Percentiles rank a stretch among this genome's conserved stretches.
Conservation (phyloP, 2,329 filamentous ascomycete genomes). For the Ophiocordyceps sinensis region DNA sequence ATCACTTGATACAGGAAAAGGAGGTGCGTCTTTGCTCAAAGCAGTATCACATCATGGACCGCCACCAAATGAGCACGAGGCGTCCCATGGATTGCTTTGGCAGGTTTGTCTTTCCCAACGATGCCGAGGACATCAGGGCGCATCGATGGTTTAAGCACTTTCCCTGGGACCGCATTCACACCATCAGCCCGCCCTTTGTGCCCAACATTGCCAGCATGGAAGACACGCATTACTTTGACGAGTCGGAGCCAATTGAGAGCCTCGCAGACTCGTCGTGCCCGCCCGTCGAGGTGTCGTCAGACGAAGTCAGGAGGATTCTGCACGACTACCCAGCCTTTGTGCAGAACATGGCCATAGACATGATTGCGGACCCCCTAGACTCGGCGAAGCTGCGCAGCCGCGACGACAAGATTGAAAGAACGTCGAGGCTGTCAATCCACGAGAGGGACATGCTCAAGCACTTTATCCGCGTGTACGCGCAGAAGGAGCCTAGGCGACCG, state of each 20-base stretch:
- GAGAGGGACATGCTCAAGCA: conserved; percentile 30
- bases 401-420: conserved; percentile 30
- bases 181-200: conserved; percentile 61
- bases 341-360: conserved; percentile 27
- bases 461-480: conserved; percentile 37
- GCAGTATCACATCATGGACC: conserved; percentile 57
- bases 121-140: conserved; percentile 77
- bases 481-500: conserved; percentile 60
- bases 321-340: conserved; percentile 23
- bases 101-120: conserved; percentile 64
- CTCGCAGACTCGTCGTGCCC: conserved; percentile 33
- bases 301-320: conserved; percentile 19
- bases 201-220: conserved; percentile 54
- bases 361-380: conserved; percentile 34
- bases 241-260: conserved; percentile 55
- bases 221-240: conserved; percentile 83
- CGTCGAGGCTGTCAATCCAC: conserved; percentile 16
- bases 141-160: conserved; percentile 77
- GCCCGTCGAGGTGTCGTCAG: conserved; percentile 12
- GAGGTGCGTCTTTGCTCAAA: conserved; percentile 62
- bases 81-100: conserved; percentile 12
- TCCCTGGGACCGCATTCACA: conserved; percentile 62
- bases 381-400: conserved; percentile 31
- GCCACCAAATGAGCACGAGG: conserved; percentile 9
- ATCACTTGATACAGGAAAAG: conserved; percentile 56